Evolutionary conservation across 75 land plant genomes (phyloP).

Genomic region (Adiantum capillusveneris): DNA sequence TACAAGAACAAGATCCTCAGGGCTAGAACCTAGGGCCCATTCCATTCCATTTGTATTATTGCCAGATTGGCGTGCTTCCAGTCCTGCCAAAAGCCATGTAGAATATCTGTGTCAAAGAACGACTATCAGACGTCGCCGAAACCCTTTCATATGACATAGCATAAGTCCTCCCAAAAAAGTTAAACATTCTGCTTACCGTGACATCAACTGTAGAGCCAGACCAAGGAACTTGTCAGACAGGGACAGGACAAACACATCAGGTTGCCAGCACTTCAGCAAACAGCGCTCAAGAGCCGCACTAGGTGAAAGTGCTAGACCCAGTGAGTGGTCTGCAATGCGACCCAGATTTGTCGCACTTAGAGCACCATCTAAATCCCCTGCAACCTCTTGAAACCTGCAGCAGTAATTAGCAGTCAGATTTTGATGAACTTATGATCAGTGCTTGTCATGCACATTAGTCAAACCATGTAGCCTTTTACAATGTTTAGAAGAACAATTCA

Average conservation of each 20-base stretch:
- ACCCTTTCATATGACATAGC: too few relatives aligned
- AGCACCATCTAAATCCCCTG: constrained; percentile 63
- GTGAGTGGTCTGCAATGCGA: constrained; percentile 16
- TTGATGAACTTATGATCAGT: too few relatives aligned
- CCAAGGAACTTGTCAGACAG: constrained; percentile 79
- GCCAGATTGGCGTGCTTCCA: constrained; percentile 61
- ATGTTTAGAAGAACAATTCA: too few relatives aligned
- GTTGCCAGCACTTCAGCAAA: constrained; percentile 76
- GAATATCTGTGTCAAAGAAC: constrained; percentile 48
- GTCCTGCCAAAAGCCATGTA: constrained; percentile 76
- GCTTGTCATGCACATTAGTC: too few relatives aligned
- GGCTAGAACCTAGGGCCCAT: constrained; percentile 62
- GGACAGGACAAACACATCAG: constrained; percentile 67
- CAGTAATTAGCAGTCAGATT: background rate
- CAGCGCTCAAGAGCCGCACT: constrained; percentile 56
- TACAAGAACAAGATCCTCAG: constrained; percentile 90
- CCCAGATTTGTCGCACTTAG: constrained; percentile 30
- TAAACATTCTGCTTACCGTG: constrained; percentile 52
- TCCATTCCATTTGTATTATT: constrained; percentile 44
- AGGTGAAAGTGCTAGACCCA: constrained; percentile 41
- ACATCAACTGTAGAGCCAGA: constrained; percentile 70
- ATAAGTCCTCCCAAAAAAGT: background rate
- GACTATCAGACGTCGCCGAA: background rate
- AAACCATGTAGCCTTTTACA: too few relatives aligned
- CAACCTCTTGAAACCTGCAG: constrained; percentile 95